Conservation (phyloP, 108 stramenopile genomes). For the Skeletonema menzelii region DNA sequence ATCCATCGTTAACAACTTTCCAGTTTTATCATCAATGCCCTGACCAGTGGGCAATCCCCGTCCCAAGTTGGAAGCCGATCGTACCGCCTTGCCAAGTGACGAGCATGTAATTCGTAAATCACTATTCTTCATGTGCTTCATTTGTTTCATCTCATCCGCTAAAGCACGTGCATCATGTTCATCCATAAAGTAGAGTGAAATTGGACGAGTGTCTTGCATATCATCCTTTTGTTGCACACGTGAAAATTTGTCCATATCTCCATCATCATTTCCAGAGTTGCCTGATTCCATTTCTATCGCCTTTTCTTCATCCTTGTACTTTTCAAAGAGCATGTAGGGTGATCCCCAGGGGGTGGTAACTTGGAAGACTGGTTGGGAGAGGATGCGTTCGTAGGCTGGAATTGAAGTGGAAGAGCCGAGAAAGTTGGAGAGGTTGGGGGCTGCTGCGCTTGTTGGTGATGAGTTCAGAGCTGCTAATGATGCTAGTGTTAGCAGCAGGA, state of each 20-base stretch:
- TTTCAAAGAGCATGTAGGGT: conserved; percentile 86
- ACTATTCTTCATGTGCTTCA: conserved; percentile 67
- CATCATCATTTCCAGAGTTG: background rate
- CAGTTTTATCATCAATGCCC: conserved; percentile 61
- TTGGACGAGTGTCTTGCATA: conserved; percentile 56
- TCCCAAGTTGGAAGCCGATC: conserved; percentile 66
- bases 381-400: conserved; percentile 73
- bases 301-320: conserved; percentile 49
- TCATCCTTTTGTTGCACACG: conserved; percentile 57
- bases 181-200: conserved; percentile 80
- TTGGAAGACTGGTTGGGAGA: conserved; percentile 79
- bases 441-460: background rate
- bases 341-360: conserved; percentile 85
- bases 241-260: conserved; percentile 36
- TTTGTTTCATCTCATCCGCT: conserved; percentile 83
- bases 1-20: conserved; percentile 51
- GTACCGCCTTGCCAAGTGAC: conserved; percentile 71
- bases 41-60: conserved; percentile 73
- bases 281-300: conserved; percentile 22
- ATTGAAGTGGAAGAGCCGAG: conserved; percentile 34
- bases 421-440: conserved; percentile 38
- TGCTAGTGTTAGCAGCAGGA: background rate
- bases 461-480: background rate
- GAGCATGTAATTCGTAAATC: conserved; percentile 72
- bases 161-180: conserved; percentile 71